Conservation (phyloP, 2,329 filamentous ascomycete genomes). For the Basipetospora chlamydospora region DNA sequence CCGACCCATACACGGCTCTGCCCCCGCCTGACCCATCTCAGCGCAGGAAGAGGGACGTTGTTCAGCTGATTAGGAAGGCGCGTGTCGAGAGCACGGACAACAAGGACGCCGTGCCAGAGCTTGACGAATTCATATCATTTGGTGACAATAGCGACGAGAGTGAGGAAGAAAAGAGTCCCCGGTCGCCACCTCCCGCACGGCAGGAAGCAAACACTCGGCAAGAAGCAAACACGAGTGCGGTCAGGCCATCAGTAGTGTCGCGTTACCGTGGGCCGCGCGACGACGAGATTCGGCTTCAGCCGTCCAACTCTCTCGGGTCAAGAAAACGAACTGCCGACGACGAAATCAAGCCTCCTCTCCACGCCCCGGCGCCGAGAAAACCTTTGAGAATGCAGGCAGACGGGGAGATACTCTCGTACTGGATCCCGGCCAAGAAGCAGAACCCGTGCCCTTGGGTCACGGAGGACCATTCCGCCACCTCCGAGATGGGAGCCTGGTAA, state of each 20-base stretch:
- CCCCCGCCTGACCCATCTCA: slow-evolving; percentile 63
- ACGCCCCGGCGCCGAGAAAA: slow-evolving; percentile 34
- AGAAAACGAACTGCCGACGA: slow-evolving; percentile 65
- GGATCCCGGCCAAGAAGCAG: slow-evolving; percentile 29
- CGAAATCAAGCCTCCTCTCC: slow-evolving; percentile 43
- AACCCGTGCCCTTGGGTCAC: slow-evolving; percentile 48
- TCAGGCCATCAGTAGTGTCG: background rate
- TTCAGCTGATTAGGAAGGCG: slow-evolving; percentile 83
- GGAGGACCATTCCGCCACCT: slow-evolving; percentile 37
- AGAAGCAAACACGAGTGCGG: background rate
- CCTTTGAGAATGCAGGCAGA: slow-evolving; percentile 31
- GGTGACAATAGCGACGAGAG: slow-evolving; percentile 42
- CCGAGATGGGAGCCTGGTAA: slow-evolving; percentile 43
- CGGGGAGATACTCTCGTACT: slow-evolving; percentile 35
- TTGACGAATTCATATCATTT: slow-evolving; percentile 83
- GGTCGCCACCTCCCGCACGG: background rate
- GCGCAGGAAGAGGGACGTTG: slow-evolving; percentile 70
- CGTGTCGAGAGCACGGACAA: slow-evolving; percentile 44
- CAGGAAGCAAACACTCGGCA: background rate
- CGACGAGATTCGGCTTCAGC: slow-evolving; percentile 5
- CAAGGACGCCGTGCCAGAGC: slow-evolving; percentile 37
- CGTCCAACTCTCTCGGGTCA: slow-evolving; percentile 32
- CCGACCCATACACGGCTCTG: slow-evolving; percentile 80
- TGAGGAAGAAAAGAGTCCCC: slow-evolving; percentile 14
- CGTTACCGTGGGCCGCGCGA: background rate